phyloP scores from a whole-genome alignment of 352 stramenopile genomes.

The Phytophthora chlamydospora region DNA sequence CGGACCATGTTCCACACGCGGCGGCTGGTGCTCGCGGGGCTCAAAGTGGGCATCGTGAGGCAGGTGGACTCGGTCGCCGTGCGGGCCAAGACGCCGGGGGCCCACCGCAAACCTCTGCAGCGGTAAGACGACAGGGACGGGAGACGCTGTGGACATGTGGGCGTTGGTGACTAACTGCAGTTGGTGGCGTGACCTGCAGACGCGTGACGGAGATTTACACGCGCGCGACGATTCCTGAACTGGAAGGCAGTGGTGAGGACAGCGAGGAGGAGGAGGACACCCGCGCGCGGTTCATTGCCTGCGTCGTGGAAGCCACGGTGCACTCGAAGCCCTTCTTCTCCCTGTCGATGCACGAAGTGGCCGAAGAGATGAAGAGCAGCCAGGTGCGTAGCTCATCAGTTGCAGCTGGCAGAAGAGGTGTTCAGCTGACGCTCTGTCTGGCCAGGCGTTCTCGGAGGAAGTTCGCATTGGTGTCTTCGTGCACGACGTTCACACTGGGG shows the following conservation, averaged over 20 bases:
- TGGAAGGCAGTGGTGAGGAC: constrained; percentile 15
- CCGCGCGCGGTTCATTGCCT: constrained; percentile 39
- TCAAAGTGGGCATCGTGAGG: constrained; percentile 72
- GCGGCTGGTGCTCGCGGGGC: constrained; percentile 48
- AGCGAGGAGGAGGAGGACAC: constrained; percentile 7
- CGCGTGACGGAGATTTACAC: constrained; percentile 55
- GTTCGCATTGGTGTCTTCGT: constrained; percentile 42
- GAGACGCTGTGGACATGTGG: too few species aligned
- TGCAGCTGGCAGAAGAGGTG: neutral
- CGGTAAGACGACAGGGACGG: constrained; percentile 27
- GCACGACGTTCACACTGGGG: constrained; percentile 53
- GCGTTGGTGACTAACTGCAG: constrained; percentile 18
- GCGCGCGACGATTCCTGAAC: constrained; percentile 46
- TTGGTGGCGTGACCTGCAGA: constrained; percentile 15
- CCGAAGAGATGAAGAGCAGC: constrained; percentile 27
- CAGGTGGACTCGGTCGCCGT: constrained; percentile 58
- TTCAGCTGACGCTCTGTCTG: neutral
- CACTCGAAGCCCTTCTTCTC: constrained; percentile 46
- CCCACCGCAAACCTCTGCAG: constrained; percentile 38
- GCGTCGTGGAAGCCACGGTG: constrained; percentile 45
- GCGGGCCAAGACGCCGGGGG: constrained; percentile 10
- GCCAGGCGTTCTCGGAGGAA: constrained; percentile 28
- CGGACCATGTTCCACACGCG: constrained; percentile 47
- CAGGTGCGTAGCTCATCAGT: constrained; percentile 11
- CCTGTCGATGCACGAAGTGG: constrained; percentile 36